These are phyloP conservation scores for Ceratonia siliqua DNA, from an alignment of 306 rosid species.

Conservation along the genomic window DNA sequence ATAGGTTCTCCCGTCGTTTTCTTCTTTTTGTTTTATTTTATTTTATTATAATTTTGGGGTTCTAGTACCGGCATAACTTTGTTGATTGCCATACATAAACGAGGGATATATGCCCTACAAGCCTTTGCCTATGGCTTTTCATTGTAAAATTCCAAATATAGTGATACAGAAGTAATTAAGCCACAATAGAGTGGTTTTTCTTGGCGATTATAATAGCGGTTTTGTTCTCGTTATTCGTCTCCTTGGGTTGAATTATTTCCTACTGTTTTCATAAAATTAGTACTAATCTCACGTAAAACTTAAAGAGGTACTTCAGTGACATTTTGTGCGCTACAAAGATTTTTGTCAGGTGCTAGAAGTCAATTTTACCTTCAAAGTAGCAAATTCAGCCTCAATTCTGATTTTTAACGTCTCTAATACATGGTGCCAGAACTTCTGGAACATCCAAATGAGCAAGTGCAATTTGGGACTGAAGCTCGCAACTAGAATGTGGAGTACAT, in stretches of 20 bases:
- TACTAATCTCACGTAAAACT: no score
- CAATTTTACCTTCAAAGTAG: no score
- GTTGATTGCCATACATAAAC: slow-evolving; percentile 41
- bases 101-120: slow-evolving; percentile 40
- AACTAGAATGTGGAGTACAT: no score
- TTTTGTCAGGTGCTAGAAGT: no score
- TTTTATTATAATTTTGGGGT: neutral
- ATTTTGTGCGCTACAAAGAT: no score
- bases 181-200: slow-evolving; percentile 10
- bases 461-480: no score
- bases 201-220: slow-evolving; percentile 4
- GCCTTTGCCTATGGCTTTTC: slow-evolving; percentile 29
- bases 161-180: neutral
- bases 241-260: neutral
- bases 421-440: neutral
- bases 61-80: neutral
- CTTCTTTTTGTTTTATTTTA: neutral
- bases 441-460: neutral
- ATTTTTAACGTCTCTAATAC: neutral
- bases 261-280: neutral
- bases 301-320: no score
- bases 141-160: slow-evolving; percentile 43
- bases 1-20: slow-evolving; percentile 35
- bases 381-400: neutral
- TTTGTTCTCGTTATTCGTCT: slow-evolving; percentile 6